Base-by-base conservation (phyloP, 192 early-diverging fungal genomes). In the Globomyces pollinis-pini region DNA sequence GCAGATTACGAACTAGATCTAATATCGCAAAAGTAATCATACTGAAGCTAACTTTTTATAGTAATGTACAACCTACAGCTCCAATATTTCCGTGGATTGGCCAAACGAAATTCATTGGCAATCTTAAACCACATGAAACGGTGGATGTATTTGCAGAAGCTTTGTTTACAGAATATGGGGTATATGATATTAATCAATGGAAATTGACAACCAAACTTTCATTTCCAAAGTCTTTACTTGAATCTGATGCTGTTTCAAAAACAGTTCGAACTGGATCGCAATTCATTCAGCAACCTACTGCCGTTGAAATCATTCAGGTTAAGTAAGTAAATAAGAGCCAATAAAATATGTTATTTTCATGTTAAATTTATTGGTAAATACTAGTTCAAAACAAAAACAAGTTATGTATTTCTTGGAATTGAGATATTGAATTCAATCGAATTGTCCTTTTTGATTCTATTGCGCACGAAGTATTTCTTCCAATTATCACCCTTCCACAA, bases 181-280 rank as follows among this genome's bases (percentile, higher is more conserved):
- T 84, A 1, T 91, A 84, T 66, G 83, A 91, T 63, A 65, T 91
- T 34, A 89, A 88, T 65, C 69, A 80, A 30, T 91, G 89, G 89
- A 66, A 74, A 28, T 47, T 89, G 30, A 65, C n/a, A 34, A 34
- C 31, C 11, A 34, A 32, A 15, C 50, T 52, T 5, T 52, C 50
- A n/a, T 52, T 52, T 20, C 50, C 50, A n/a, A 52, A 52, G 2
- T 26, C 50, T 7, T 7, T 52, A 9, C n/a, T 36, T 6, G 50
- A 52, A 16, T 15, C 50, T 32, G 30, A 16, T 15, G 34, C 21
- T n/a, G 7, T 16, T 7, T 16, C 18, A 7, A 52, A 52, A 24
- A 15, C 26, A 5, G 50, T 24, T 16, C 9, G 50, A n/a, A 24
- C 26, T 6, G 50, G 34, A n/a, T 12, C n/a, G 7, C 13, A 24